phyloP scores from a whole-genome alignment of 495 filamentous ascomycete genomes.

The Pseudevernia furfuracea region DNA sequence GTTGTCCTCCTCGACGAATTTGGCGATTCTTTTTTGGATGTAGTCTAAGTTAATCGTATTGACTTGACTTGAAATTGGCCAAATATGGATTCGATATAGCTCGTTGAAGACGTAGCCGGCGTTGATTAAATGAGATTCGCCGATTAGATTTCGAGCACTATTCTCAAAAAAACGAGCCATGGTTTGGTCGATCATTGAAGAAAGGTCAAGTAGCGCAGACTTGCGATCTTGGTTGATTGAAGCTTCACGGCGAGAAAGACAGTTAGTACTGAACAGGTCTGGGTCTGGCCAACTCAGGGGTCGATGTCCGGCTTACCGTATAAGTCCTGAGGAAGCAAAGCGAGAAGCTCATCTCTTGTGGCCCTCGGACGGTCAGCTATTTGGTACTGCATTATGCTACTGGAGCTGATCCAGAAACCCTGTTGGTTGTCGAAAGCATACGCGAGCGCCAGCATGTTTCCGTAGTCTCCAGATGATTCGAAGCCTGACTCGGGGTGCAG shows the following conservation, averaged over 20 bases:
- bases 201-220: neutral
- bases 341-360: neutral
- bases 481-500: neutral
- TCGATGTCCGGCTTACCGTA: neutral
- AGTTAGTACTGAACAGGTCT: neutral
- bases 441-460: neutral
- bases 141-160: neutral
- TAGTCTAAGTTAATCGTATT: neutral
- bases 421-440: neutral
- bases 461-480: neutral
- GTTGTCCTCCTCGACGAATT: neutral
- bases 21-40: neutral
- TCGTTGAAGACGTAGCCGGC: neutral
- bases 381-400: neutral
- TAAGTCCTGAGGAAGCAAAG: neutral
- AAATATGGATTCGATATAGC: neutral
- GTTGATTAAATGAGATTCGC: neutral
- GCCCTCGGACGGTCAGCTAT: neutral
- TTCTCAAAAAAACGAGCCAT: neutral
- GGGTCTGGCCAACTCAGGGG: neutral
- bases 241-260: neutral
- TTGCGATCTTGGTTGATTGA: neutral
- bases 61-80: neutral
- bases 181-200: neutral
- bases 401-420: neutral